Evolutionary conservation across 805 yeast genomes (phyloP).

Genomic region (Wickerhamomyces alni): DNA sequence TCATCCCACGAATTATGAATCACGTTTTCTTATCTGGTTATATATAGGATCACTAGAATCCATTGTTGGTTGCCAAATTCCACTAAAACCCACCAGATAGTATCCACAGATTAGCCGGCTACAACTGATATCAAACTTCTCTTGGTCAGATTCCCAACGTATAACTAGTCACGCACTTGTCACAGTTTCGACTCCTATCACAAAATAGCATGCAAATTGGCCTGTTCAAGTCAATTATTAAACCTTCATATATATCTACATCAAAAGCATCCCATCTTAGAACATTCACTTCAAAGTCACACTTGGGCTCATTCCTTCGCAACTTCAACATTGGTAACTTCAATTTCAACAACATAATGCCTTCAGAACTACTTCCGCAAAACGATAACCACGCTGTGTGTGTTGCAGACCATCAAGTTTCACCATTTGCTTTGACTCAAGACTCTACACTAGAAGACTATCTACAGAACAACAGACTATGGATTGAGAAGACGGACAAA

Average conservation of each 20-base stretch:
- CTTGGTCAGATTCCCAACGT: too few relatives aligned
- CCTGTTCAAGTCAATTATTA: neutral
- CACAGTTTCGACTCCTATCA: neutral
- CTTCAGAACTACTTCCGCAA: constrained; percentile 4
- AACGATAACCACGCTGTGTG: constrained; percentile 4
- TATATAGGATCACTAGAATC: too few relatives aligned
- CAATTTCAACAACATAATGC: neutral
- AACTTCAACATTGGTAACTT: neutral
- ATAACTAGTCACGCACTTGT: too few relatives aligned
- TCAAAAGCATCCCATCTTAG: too few relatives aligned
- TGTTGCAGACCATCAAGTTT: constrained; percentile 6
- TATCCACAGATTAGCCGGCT: too few relatives aligned
- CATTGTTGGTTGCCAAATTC: too few relatives aligned
- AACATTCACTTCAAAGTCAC: too few relatives aligned
- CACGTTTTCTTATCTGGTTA: too few relatives aligned
- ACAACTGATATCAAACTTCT: too few relatives aligned
- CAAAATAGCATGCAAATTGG: constrained; percentile 1
- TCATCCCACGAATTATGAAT: too few relatives aligned
- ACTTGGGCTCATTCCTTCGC: neutral
- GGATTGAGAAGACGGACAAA: constrained; percentile 32
- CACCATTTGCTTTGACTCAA: constrained; percentile 32
- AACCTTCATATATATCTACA: neutral
- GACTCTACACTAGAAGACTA: constrained; percentile 44
- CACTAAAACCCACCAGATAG: too few relatives aligned
- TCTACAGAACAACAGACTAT: constrained; percentile 39